Conservation (phyloP, 148 eudicot genomes). For the Beta vulgaris region DNA sequence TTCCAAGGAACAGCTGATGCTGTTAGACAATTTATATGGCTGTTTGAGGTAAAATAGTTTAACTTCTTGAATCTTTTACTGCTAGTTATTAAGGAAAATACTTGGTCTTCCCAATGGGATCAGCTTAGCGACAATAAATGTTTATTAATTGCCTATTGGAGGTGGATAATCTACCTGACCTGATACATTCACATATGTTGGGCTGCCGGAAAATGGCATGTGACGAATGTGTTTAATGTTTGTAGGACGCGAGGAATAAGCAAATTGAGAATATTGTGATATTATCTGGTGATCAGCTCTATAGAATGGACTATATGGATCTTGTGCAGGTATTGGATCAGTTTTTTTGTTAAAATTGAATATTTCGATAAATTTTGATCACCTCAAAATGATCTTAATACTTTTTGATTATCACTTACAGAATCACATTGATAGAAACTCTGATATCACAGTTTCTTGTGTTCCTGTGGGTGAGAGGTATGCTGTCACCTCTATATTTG, state of each 20-base stretch:
- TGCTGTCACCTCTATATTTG: slow-evolving; percentile 14
- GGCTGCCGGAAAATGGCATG: background rate
- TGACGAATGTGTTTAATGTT: background rate
- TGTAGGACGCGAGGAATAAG: slow-evolving; percentile 82
- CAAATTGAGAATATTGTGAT: slow-evolving; percentile 73
- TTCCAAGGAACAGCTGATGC: slow-evolving; percentile 99
- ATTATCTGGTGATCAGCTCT: slow-evolving; percentile 89
- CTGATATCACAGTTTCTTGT: slow-evolving; percentile 88
- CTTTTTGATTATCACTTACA: slow-evolving; percentile 28
- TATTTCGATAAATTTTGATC: background rate
- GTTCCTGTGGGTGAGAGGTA: slow-evolving; percentile 80
- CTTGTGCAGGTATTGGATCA: slow-evolving; percentile 63
- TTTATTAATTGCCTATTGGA: too few species aligned
- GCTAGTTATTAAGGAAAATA: too few species aligned
- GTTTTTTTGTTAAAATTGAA: background rate
- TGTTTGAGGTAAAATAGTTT: slow-evolving; percentile 63
- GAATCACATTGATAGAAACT: slow-evolving; percentile 88
- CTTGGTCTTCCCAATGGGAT: too few species aligned
- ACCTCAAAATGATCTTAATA: background rate
- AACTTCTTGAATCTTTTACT: background rate
- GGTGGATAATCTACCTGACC: too few species aligned
- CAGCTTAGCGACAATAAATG: too few species aligned
- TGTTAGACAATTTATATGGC: slow-evolving; percentile 85
- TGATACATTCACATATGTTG: background rate
- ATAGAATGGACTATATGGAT: slow-evolving; percentile 90